Evolutionary conservation across 306 rosid species (phyloP).

Genomic region (Medicago arabica): DNA sequence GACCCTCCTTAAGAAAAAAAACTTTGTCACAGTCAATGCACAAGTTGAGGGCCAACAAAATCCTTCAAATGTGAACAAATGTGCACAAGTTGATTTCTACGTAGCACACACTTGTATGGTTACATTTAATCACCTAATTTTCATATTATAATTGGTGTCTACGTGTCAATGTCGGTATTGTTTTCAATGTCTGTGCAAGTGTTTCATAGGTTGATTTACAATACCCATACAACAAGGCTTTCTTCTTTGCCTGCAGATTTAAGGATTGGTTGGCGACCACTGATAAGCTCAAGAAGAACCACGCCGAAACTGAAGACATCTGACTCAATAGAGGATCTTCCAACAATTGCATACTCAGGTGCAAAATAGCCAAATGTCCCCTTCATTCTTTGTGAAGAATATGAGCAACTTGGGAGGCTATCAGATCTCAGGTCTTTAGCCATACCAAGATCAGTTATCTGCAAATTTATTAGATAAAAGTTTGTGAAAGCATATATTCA

Average conservation of each 20-base stretch:
- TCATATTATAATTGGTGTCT: not conserved
- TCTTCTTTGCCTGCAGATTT: slow-evolving; percentile 77
- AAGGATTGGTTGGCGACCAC: slow-evolving; percentile 84
- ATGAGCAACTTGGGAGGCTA: slow-evolving; percentile 75
- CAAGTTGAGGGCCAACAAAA: not conserved
- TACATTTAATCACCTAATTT: not conserved
- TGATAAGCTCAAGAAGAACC: slow-evolving; percentile 96
- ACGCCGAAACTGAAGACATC: slow-evolving; percentile 98
- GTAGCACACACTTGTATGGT: not conserved
- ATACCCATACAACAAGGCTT: slow-evolving; percentile 98
- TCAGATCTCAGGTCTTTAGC: slow-evolving; percentile 77
- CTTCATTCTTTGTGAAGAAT: slow-evolving; percentile 91
- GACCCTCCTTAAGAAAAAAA: no score
- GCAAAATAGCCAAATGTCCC: slow-evolving; percentile 99
- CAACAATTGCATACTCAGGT: slow-evolving; percentile 92
- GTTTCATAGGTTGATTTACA: slow-evolving; percentile 10
- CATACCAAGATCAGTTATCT: slow-evolving; percentile 99
- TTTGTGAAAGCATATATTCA: not conserved
- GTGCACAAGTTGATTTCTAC: not conserved
- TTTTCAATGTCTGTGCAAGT: not conserved
- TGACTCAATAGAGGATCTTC: slow-evolving; percentile 87
- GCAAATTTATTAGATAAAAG: slow-evolving; percentile 38
- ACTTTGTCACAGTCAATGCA: not conserved
- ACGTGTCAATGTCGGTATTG: not conserved
- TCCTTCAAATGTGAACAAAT: not conserved